These are phyloP conservation scores for Cercis canadensis DNA, from an alignment of 306 rosid species.

Conservation along the genomic window DNA sequence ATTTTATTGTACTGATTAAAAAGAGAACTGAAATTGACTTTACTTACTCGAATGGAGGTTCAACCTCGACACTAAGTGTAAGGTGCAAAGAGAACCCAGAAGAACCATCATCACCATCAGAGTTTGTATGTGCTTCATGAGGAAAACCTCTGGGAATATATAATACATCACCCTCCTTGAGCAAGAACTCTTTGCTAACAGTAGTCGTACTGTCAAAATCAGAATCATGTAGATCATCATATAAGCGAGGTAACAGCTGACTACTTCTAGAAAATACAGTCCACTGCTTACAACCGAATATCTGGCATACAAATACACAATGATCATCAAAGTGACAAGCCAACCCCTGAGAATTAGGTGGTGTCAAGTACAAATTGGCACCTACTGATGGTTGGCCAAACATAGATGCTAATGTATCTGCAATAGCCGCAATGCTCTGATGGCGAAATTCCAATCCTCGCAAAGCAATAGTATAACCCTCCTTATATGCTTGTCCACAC, in stretches of 20 bases:
- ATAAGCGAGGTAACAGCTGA: conserved; percentile 70
- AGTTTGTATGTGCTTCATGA: conserved; percentile 73
- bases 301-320: conserved; percentile 87
- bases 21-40: conserved; percentile 18
- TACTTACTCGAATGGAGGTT: conserved; percentile 91
- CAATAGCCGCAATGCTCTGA: conserved; percentile 66
- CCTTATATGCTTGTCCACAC: conserved; percentile 71
- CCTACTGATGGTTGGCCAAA: conserved; percentile 93
- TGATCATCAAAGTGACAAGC: conserved; percentile 84
- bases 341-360: conserved; percentile 88
- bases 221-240: conserved; percentile 59
- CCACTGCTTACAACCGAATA: conserved; percentile 82
- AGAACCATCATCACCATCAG: conserved; percentile 47
- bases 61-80: conserved; percentile 85
- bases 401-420: conserved; percentile 68
- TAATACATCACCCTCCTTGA: conserved; percentile 73
- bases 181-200: conserved; percentile 52
- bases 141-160: conserved; percentile 91
- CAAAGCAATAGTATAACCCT: conserved; percentile 79
- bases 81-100: conserved; percentile 73
- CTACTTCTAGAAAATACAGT: conserved; percentile 57
- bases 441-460: conserved; percentile 87
- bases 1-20: conserved; percentile 22
- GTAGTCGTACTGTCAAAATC: conserved; percentile 49
- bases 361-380: conserved; percentile 90